phyloP scores from a whole-genome alignment of 306 rosid species.

The Prunus davidiana region DNA sequence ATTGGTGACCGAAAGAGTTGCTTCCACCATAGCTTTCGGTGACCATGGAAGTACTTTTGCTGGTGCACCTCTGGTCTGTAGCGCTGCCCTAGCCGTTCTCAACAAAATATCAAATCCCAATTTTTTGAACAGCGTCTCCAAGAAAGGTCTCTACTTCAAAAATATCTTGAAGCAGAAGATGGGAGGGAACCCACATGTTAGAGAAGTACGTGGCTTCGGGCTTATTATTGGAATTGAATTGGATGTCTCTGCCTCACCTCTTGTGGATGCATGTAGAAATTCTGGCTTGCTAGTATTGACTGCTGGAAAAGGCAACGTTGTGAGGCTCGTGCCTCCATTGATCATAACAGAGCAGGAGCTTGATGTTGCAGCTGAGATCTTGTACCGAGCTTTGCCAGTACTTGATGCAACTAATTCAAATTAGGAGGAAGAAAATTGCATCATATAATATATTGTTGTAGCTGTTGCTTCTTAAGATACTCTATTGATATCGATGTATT shows the following conservation, averaged over 20 bases:
- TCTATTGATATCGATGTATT: not conserved
- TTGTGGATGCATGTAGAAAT: constrained; percentile 72
- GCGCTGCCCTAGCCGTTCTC: constrained; percentile 69
- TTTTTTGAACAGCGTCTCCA: constrained; percentile 59
- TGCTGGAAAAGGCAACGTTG: constrained; percentile 84
- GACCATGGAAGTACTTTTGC: constrained; percentile 97
- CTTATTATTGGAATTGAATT: constrained; percentile 75
- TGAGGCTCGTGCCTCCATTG: constrained; percentile 89
- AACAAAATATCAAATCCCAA: constrained; percentile 61
- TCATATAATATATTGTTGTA: not conserved
- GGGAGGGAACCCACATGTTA: constrained; percentile 65
- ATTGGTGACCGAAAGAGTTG: constrained; percentile 71
- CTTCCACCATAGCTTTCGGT: constrained; percentile 67
- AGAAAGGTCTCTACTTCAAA: constrained; percentile 64
- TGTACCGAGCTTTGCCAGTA: constrained; percentile 42
- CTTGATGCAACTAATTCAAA: constrained; percentile 40
- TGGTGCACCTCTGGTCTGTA: constrained; percentile 70
- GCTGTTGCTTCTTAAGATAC: constrained; percentile 4
- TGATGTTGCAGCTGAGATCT: constrained; percentile 57
- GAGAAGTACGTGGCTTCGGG: constrained; percentile 74
- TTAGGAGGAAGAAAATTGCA: constrained; percentile 20
- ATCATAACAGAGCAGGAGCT: constrained; percentile 79
- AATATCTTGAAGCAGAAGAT: constrained; percentile 64
- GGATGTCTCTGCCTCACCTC: constrained; percentile 61
- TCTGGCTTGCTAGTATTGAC: constrained; percentile 71